These are phyloP conservation scores for Sphagnum fallax DNA, from an alignment of 228 moss, liverwort and hornwort species.

Conservation along the genomic window DNA sequence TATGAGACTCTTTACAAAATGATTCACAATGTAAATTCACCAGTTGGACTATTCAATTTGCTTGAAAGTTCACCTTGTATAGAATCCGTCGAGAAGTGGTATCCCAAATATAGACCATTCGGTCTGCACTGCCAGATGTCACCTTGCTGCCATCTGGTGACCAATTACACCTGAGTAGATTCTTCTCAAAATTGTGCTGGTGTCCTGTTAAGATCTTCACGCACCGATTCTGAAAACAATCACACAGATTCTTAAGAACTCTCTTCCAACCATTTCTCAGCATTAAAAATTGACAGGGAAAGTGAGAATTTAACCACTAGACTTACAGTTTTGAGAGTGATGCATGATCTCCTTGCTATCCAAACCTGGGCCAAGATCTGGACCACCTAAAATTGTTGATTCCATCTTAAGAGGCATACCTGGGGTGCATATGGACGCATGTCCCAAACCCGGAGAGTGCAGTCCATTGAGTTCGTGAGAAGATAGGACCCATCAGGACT, in stretches of 20 bases:
- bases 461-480: slow-evolving; percentile 97
- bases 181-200: slow-evolving; percentile 97
- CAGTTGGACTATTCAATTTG: no score
- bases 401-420: slow-evolving; percentile 6
- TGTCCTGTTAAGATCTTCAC: slow-evolving; percentile 91
- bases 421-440: slow-evolving; percentile 98
- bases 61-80: slow-evolving; percentile 50
- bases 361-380: no score
- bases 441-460: slow-evolving; percentile 94
- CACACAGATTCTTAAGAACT: no score
- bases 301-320: no score
- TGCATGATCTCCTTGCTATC: no score
- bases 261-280: no score
- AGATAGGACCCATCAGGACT: slow-evolving; percentile 97
- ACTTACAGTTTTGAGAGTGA: no score
- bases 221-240: slow-evolving; percentile 66
- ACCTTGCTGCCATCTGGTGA: slow-evolving; percentile 94
- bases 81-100: slow-evolving; percentile 90
- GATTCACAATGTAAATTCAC: no score
- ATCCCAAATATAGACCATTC: slow-evolving; percentile 99
- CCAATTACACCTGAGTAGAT: slow-evolving; percentile 83
- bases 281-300: no score
- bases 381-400: no score
- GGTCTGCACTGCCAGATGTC: slow-evolving; percentile 91
- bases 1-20: no score